Evolutionary conservation across 352 stramenopile genomes (phyloP).

Genomic region (Globisporangium lucens): DNA sequence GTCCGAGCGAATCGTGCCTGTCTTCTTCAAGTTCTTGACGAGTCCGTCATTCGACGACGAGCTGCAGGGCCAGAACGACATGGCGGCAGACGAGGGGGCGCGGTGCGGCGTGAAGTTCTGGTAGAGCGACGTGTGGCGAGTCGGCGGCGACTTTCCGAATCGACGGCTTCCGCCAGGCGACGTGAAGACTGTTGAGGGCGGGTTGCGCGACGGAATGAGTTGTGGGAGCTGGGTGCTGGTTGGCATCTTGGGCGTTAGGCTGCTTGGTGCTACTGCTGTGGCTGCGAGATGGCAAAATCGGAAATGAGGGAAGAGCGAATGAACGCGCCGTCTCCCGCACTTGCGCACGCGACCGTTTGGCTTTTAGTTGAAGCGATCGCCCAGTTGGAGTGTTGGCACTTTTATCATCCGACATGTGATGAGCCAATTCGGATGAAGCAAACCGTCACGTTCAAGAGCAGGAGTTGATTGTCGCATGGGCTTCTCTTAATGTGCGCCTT

Average conservation of each 20-base stretch:
- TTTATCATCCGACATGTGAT: too few relatives aligned
- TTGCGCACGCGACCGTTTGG: constrained; percentile 1
- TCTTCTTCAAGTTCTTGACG: constrained; percentile 55
- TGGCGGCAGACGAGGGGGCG: constrained; percentile 6
- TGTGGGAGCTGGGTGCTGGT: constrained; percentile 6
- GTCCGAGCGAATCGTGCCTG: constrained; percentile 44
- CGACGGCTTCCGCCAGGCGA: not conserved
- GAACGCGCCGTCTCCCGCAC: not conserved
- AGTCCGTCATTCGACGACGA: constrained; percentile 51
- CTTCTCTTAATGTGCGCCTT: not conserved
- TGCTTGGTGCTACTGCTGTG: not conserved
- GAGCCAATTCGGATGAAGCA: not conserved
- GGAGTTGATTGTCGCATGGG: not conserved
- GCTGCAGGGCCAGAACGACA: constrained; percentile 51
- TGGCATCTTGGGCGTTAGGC: not conserved
- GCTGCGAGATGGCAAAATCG: constrained; percentile 4
- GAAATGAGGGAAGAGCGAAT: not conserved
- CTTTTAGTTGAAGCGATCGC: not conserved
- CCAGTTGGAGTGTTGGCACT: not conserved
- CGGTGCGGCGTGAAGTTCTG: constrained; percentile 2
- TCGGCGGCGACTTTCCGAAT: constrained; percentile 6
- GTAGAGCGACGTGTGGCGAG: constrained; percentile 2
- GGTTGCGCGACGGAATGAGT: constrained; percentile 6
- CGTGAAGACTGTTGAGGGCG: not conserved
- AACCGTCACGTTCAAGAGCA: not conserved